Percentiles rank a stretch among this genome's conserved stretches.
These are phyloP conservation scores for Penicillium decumbens DNA, from an alignment of 2,329 filamentous ascomycete genomes.

Conservation along the genomic window DNA sequence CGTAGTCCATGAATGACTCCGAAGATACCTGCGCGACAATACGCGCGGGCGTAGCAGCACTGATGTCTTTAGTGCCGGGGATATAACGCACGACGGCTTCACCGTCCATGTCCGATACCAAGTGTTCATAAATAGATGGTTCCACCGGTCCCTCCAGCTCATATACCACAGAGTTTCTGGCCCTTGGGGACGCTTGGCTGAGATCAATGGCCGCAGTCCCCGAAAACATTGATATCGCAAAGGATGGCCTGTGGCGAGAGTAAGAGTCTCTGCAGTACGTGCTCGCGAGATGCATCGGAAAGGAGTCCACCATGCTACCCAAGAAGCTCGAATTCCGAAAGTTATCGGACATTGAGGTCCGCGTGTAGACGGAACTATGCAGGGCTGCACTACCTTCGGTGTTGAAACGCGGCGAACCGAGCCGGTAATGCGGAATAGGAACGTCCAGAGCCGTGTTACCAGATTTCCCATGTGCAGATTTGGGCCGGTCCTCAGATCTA, in stretches of 20 bases:
- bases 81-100: constrained; percentile 78
- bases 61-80: constrained; percentile 64
- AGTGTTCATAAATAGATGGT: constrained; percentile 66
- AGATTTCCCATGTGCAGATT: constrained; percentile 55
- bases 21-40: constrained; percentile 96
- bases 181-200: constrained; percentile 30
- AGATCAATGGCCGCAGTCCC: constrained; percentile 32
- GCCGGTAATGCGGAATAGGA: constrained; percentile 74
- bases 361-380: constrained; percentile 70
- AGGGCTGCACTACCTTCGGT: constrained; percentile 69
- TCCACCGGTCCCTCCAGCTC: constrained; percentile 59
- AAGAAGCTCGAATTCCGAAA: constrained; percentile 60
- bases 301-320: constrained; percentile 26
- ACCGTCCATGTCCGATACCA: constrained; percentile 80
- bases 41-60: constrained; percentile 82
- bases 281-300: constrained; percentile 22
- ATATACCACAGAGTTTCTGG: constrained; percentile 41
- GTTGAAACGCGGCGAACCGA: constrained; percentile 79
- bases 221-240: constrained; percentile 37
- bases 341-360: constrained; percentile 65
- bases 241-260: constrained; percentile 29
- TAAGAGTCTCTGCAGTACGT: constrained; percentile 25
- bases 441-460: constrained; percentile 62
- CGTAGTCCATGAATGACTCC: constrained; percentile 91
- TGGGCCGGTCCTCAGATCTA: constrained; percentile 60